Base-by-base conservation (phyloP, 2,329 filamentous ascomycete species). In the Phaeosphaeriaceae sp. region DNA sequence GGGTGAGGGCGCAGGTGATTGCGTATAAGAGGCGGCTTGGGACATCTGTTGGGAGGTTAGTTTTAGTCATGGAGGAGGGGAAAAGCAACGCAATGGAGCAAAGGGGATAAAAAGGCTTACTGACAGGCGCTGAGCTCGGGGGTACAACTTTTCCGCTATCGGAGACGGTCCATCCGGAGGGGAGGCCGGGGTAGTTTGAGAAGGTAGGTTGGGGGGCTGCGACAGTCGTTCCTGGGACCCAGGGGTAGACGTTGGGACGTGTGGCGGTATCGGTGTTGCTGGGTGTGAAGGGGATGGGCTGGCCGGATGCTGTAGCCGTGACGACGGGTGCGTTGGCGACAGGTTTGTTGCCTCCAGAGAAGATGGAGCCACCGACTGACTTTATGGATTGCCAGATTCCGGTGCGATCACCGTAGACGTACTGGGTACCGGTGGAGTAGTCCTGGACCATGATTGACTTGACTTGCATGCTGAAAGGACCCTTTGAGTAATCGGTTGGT, bases 351-450 rank as follows among this genome's bases (percentile, higher is more conserved):
- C 78, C 83, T 28, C 81, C 81, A 54, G 76, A 75, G 71, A 91
- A 90, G 72, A 97, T 79, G 58, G 79, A 74, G 53, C 94, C 94
- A 57, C 86, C 92, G n/a, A 87, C 82, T 44, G 93, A 86, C 62
- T 83, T 76, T 73, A 99, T 97, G 40, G 89, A 93, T 58, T 84
- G 68, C 90, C 91, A 96, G 17, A 80, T 83, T 39, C 94, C 94
- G 39, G 83, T 87, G 30, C 81, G 83, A 71, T 94, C 89, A 59
- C 83, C 83, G 77, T 97, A 99, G 48, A 78, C 80, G 79, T 99
- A 99, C 56, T 88, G 79, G 15, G 83, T 87, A 45, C 94, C 94
- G 1, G 92, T 97, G 17, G 92, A 97, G 78, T 97, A 99, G 77
- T 99, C 94, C 42, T 87, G 87, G 34, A 96, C 84, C 46, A 82